A percentile compares a stretch with the other conserved stretches of the same genome.
phyloP scores from a whole-genome alignment of 345 rosid genomes.

The Citrus hindsii region DNA sequence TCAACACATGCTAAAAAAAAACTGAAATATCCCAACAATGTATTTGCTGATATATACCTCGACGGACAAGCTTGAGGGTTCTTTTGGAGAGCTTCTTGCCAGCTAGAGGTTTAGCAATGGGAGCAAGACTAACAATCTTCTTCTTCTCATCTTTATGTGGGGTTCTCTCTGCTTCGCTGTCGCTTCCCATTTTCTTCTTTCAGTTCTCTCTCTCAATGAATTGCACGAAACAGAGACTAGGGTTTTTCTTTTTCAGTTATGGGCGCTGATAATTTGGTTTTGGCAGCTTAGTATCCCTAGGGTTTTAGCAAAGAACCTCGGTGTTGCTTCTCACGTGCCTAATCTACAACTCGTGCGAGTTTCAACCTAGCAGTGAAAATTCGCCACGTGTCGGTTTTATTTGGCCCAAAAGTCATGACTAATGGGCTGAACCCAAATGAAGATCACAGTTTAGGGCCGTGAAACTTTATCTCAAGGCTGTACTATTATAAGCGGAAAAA shows the following conservation, averaged over 20 bases:
- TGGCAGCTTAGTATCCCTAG: not conserved
- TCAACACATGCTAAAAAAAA: not conserved
- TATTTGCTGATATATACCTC: slow-evolving; percentile 36
- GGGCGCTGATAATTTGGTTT: not conserved
- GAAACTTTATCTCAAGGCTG: too few relatives aligned
- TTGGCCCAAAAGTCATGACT: too few relatives aligned
- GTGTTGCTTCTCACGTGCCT: not conserved
- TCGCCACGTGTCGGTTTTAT: not conserved
- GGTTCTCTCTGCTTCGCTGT: slow-evolving; percentile 65
- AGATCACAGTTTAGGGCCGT: too few relatives aligned
- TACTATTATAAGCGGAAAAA: too few relatives aligned
- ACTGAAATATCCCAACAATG: not conserved
- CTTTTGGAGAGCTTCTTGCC: slow-evolving; percentile 87
- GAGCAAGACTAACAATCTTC: slow-evolving; percentile 57
- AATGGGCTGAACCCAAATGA: too few relatives aligned
- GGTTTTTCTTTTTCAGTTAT: not conserved
- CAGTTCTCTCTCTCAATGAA: not conserved
- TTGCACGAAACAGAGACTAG: not conserved
- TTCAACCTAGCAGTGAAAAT: not conserved
- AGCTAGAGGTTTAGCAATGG: slow-evolving; percentile 89
- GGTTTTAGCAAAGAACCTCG: not conserved
- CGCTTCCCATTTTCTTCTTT: slow-evolving; percentile 66
- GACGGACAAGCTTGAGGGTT: slow-evolving; percentile 84
- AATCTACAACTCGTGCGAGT: not conserved
- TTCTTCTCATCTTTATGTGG: slow-evolving; percentile 56